phyloP scores from a whole-genome alignment of 2,329 filamentous ascomycete species.

The Laburnicola sp. region DNA sequence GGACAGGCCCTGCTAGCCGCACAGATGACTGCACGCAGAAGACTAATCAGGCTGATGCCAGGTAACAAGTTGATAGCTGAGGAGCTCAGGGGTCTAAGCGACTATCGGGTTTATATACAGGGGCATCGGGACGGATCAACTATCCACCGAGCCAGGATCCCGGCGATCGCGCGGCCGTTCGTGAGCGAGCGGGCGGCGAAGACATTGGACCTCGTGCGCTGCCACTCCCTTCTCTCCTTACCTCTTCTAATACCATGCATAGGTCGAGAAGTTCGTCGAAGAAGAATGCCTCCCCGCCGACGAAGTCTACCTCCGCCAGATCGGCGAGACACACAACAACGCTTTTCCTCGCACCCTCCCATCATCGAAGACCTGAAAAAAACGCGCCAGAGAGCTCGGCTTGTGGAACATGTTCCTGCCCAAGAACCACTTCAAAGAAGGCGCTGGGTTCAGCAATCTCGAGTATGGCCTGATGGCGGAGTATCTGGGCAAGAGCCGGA shows the following conservation, averaged over 20 bases:
- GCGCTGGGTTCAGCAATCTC: slow-evolving; percentile 89
- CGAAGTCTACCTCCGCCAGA: slow-evolving; percentile 75
- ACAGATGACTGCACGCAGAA: no score
- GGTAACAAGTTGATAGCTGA: no score
- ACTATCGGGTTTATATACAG: no score
- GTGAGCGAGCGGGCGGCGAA: slow-evolving; percentile 85
- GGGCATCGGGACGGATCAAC: no score
- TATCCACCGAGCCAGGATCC: slow-evolving; percentile 57
- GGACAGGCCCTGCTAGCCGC: no score
- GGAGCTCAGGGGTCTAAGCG: no score
- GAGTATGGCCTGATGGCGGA: slow-evolving; percentile 99
- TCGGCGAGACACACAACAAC: slow-evolving; percentile 68
- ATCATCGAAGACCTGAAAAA: slow-evolving; percentile 87
- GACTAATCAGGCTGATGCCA: no score
- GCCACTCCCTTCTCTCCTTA: not conserved
- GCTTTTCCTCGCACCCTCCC: slow-evolving; percentile 77
- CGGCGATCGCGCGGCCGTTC: slow-evolving; percentile 60
- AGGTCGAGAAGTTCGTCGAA: slow-evolving; percentile 94
- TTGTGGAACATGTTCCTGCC: slow-evolving; percentile 99
- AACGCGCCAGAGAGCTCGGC: slow-evolving; percentile 76
- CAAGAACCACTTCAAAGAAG: slow-evolving; percentile 92
- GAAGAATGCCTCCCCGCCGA: slow-evolving; percentile 83
- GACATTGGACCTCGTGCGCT: slow-evolving; percentile 70
- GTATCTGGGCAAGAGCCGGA: slow-evolving; percentile 81
- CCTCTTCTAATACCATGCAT: slow-evolving; percentile 2